Evolutionary conservation across 1,139 yeast genomes (phyloP), one percentile per base, ranked within the genome.

Genomic region (Suhomyces kunorum): DNA sequence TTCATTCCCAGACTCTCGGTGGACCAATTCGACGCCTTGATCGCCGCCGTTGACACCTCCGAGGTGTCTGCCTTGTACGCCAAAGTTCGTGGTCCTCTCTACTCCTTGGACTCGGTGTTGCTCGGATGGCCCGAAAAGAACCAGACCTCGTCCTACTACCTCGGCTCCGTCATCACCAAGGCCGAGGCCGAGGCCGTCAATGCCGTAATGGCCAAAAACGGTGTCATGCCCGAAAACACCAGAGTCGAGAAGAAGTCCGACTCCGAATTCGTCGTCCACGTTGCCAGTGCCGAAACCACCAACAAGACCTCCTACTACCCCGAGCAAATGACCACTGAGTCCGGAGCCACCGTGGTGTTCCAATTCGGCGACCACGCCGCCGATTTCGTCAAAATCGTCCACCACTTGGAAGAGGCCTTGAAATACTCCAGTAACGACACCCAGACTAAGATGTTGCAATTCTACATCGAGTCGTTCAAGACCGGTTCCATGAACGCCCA

Each of bases 401-500:
- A 71, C 28, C 74, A 79, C 52, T 66, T 88, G 43, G 59, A 64
- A 29, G 59, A 71, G 42, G 95, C 95, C 1, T 66, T 66, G 46
- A 67, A 78, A 41, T 68, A 73, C 56, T 87, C 81, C 15, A 89
- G 94, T 38, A 87, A 87, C 58, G 86, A 80, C 28, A 83, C 80
- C 19, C 95, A 88, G 61, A 58, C 51, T 11, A 70, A 74, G 43
- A 81, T 87, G 87, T 60, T 87, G 22, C 75, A 71, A 8, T 69
- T 75, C 39, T 88, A 88, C 58, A 75, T 80, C 44, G 78, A 78
- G 37, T 79, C 94, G 3, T 88, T 88, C 64, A 63, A 73, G 50
- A 81, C 92, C 8, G 96, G 96, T 22, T 83, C 92, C 6, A 83
- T 87, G 81, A 78, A 82, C 47, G 87, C 90, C 12, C 96, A 88